phyloP scores from a whole-genome alignment of 2,329 filamentous ascomycete species.

The Gnomoniopsis sp. region DNA sequence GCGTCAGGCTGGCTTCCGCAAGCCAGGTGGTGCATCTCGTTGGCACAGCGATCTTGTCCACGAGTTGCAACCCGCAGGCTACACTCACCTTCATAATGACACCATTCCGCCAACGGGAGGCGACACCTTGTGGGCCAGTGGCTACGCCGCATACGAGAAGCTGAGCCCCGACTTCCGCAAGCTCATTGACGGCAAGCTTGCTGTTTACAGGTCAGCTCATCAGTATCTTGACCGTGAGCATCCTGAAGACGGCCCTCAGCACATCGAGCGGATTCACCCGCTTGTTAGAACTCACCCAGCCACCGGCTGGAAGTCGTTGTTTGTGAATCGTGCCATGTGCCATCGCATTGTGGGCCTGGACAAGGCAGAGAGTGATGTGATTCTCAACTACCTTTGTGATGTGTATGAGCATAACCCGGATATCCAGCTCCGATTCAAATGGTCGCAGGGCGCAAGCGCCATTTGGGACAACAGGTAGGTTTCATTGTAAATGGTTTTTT shows the following conservation, averaged over 20 bases:
- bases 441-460: slow-evolving; percentile 64
- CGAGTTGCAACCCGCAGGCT: slow-evolving; percentile 66
- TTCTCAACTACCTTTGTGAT: slow-evolving; percentile 64
- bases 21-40: slow-evolving; percentile 62
- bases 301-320: slow-evolving; percentile 72
- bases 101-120: slow-evolving; percentile 62
- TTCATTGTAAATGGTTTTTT: neutral
- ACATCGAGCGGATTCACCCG: slow-evolving; percentile 65
- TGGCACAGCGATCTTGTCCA: slow-evolving; percentile 73
- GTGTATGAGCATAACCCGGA: slow-evolving; percentile 69
- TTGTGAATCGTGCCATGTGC: slow-evolving; percentile 69
- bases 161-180: slow-evolving; percentile 66
- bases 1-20: slow-evolving; percentile 56
- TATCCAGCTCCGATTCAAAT: slow-evolving; percentile 69
- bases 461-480: slow-evolving; percentile 67
- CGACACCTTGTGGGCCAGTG: slow-evolving; percentile 70
- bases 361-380: slow-evolving; percentile 64
- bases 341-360: slow-evolving; percentile 66
- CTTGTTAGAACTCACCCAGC: slow-evolving; percentile 69
- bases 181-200: slow-evolving; percentile 64
- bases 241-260: slow-evolving; percentile 58
- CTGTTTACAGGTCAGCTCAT: slow-evolving; percentile 65
- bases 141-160: slow-evolving; percentile 71
- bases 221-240: slow-evolving; percentile 63
- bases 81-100: slow-evolving; percentile 69